Evolutionary conservation across 495 filamentous ascomycete genomes (phyloP).

Genomic region (Talaromyces nanjingensis): DNA sequence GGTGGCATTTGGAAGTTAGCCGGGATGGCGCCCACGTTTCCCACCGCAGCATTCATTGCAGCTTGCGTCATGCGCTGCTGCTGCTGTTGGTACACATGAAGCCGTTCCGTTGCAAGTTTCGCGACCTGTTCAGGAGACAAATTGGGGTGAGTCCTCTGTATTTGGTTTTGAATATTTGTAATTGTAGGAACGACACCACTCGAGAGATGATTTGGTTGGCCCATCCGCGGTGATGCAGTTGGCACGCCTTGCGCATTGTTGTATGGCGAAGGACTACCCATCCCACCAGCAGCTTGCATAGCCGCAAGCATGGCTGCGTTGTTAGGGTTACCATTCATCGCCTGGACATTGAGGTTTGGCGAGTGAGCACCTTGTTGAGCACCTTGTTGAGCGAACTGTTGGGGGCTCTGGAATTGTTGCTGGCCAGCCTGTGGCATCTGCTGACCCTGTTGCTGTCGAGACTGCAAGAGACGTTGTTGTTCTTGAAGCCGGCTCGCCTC

Average conservation of each 20-base stretch:
- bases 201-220: conserved; percentile 43
- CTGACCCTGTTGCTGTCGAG: conserved; percentile 50
- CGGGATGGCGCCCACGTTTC: conserved; percentile 35
- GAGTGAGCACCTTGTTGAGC: conserved; percentile 39
- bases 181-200: conserved; percentile 49
- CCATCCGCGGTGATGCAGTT: conserved; percentile 45
- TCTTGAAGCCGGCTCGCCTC: conserved; percentile 62
- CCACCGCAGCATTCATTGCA: conserved; percentile 63
- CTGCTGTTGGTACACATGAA: conserved; percentile 46
- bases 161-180: conserved; percentile 42
- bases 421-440: conserved; percentile 37
- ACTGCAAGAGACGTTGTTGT: conserved; percentile 58
- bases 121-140: conserved; percentile 51
- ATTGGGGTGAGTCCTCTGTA: conserved; percentile 48
- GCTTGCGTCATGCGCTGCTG: conserved; percentile 45
- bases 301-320: conserved; percentile 46
- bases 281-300: conserved; percentile 41
- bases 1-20: conserved; percentile 36
- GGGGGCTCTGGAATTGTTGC: conserved; percentile 22
- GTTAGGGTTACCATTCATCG: conserved; percentile 47
- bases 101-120: conserved; percentile 53
- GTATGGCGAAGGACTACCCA: conserved; percentile 44
- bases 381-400: conserved; percentile 35
- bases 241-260: conserved; percentile 36
- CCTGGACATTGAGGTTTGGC: conserved; percentile 34